phyloP scores from a whole-genome alignment of 2,329 filamentous ascomycete species.

The Diaporthe aspalathi region DNA sequence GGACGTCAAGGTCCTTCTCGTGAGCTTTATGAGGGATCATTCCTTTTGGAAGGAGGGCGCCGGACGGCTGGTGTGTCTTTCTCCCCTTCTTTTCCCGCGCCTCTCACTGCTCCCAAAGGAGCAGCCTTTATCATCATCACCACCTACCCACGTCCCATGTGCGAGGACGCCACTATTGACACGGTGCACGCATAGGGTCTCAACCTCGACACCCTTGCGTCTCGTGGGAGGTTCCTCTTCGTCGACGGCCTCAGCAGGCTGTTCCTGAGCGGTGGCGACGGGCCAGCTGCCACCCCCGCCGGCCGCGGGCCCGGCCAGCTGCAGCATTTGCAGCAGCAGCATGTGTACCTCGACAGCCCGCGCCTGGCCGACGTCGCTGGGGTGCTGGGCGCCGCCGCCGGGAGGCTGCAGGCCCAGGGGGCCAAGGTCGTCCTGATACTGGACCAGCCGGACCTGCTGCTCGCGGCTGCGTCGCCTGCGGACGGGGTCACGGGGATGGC shows the following conservation, averaged over 20 bases:
- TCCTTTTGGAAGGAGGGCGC: conserved; percentile 82
- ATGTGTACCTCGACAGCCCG: conserved; percentile 46
- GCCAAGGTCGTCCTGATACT: conserved; percentile 66
- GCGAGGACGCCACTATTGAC: not conserved
- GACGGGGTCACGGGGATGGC: conserved; percentile 56
- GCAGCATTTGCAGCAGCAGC: conserved; percentile 33
- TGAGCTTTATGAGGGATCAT: conserved; percentile 84
- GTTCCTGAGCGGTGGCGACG: conserved; percentile 49
- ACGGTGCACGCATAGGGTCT: conserved; percentile 63
- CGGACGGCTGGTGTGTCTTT: conserved; percentile 69
- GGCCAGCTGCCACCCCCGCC: conserved; percentile 39
- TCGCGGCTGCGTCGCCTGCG: conserved; percentile 66
- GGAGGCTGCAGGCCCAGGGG: conserved; percentile 45
- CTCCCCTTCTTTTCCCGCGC: not conserved
- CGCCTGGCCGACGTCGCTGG: conserved; percentile 52
- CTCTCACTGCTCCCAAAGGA: not conserved
- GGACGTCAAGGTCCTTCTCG: conserved; percentile 72
- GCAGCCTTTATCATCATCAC: not conserved
- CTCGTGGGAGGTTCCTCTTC: conserved; percentile 73
- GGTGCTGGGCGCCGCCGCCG: conserved; percentile 54
- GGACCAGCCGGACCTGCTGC: conserved; percentile 73
- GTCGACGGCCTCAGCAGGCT: conserved; percentile 78
- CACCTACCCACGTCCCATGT: conserved; percentile 4
- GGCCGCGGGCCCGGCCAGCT: conserved; percentile 28
- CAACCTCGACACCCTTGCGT: conserved; percentile 72